phyloP scores from a whole-genome alignment of 129 eudicot species.

The Oenanthe sinensis region DNA sequence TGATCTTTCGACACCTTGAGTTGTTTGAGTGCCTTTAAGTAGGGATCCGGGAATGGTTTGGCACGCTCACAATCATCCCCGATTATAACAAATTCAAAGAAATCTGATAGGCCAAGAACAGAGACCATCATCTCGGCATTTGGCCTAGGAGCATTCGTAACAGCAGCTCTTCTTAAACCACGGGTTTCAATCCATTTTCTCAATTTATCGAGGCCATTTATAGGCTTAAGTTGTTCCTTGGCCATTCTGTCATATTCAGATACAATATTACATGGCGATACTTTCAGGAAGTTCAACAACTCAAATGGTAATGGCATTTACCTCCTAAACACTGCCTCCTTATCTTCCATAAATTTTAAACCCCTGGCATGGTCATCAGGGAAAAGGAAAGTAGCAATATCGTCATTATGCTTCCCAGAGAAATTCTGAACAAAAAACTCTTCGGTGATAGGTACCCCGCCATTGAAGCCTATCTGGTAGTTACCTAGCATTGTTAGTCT shows the following conservation, averaged over 20 bases:
- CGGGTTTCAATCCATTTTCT: conserved; percentile 86
- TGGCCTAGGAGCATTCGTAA: conserved; percentile 80
- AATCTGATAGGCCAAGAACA: conserved; percentile 84
- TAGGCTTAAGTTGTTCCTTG: conserved; percentile 66
- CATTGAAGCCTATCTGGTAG: conserved; percentile 79
- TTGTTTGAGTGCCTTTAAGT: conserved; percentile 68
- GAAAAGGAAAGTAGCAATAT: conserved; percentile 68
- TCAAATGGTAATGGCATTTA: conserved; percentile 9
- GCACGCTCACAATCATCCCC: conserved; percentile 87
- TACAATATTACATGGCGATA: conserved; percentile 1
- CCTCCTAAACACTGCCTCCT: conserved; percentile 85
- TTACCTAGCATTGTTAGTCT: conserved; percentile 8
- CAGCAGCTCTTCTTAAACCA: conserved; percentile 89
- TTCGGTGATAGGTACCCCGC: conserved; percentile 73
- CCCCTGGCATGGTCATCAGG: conserved; percentile 81
- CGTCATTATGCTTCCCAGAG: conserved; percentile 89
- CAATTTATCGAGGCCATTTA: conserved; percentile 69
- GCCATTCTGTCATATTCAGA: conserved; percentile 47
- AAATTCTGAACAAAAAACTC: conserved; percentile 56
- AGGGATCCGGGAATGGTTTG: conserved; percentile 89
- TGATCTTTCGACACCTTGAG: conserved; percentile 90
- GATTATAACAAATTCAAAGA: conserved; percentile 59
- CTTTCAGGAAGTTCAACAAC: neutral
- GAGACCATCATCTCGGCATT: conserved; percentile 80
- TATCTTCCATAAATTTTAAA: conserved; percentile 57